Evolutionary conservation across 78 protist species (phyloP).

Genomic region (Dictyostelium brefeldianum): DNA sequence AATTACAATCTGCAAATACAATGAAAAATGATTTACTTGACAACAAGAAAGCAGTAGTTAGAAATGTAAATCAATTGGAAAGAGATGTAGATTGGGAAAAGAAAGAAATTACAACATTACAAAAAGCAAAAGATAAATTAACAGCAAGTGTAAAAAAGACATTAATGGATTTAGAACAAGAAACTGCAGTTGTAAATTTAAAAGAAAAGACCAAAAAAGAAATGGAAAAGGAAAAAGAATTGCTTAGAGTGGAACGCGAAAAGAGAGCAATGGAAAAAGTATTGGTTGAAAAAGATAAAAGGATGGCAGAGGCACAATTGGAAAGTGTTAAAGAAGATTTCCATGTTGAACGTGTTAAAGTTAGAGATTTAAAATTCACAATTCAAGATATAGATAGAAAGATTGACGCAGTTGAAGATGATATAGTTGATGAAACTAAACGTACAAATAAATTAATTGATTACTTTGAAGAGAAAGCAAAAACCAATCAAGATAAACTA

Average conservation of each 20-base stretch:
- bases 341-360: constrained; percentile 26
- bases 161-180: constrained; percentile 42
- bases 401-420: not conserved
- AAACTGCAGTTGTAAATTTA: constrained; percentile 27
- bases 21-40: constrained; percentile 23
- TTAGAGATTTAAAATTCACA: constrained; percentile 52
- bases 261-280: constrained; percentile 25
- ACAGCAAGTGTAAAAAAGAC: constrained; percentile 38
- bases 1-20: not conserved
- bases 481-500: not conserved
- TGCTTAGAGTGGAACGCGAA: constrained; percentile 35
- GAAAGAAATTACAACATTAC: constrained; percentile 23
- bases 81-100: constrained; percentile 31
- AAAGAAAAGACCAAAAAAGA: constrained; percentile 65
- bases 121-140: constrained; percentile 59
- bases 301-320: constrained; percentile 33
- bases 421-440: constrained; percentile 50
- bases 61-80: constrained; percentile 13
- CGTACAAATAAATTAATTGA: constrained; percentile 32
- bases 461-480: constrained; percentile 40
- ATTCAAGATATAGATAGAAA: constrained; percentile 48
- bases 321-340: not conserved
- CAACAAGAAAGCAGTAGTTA: not conserved
- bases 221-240: constrained; percentile 44
- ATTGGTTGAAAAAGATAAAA: constrained; percentile 61